Percentiles rank a stretch among this genome's conserved stretches.
Conservation (phyloP, 169 alveolate genomes). For the Plasmodium cynomolgi region DNA sequence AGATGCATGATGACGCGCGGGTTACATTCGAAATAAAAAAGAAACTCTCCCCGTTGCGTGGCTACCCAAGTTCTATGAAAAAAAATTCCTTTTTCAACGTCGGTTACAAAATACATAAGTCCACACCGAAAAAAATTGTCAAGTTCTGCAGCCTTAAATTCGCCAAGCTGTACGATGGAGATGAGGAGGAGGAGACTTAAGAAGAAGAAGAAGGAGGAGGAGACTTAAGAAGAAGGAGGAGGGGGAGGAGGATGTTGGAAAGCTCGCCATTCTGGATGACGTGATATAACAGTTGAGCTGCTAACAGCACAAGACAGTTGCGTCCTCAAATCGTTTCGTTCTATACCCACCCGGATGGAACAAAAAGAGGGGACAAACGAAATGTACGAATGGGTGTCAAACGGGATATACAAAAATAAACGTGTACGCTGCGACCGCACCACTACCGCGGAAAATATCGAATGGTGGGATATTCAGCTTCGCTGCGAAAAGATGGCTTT, state of each 20-base stretch:
- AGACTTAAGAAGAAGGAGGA: neutral
- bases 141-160: constrained; percentile 5
- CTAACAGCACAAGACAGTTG: neutral
- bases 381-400: neutral
- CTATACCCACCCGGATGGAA: neutral
- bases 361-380: neutral
- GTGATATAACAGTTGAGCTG: neutral
- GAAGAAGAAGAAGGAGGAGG: too few relatives aligned
- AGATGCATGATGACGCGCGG: neutral
- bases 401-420: neutral
- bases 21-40: neutral
- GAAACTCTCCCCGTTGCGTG: neutral
- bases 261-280: neutral
- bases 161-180: neutral
- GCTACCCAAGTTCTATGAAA: neutral
- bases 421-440: neutral
- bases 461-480: neutral
- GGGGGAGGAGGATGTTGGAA: neutral
- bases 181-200: constrained; percentile 13
- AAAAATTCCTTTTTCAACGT: constrained; percentile 6
- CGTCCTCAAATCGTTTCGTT: neutral
- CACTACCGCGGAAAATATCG: neutral
- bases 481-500: neutral
- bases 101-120: constrained; percentile 9
- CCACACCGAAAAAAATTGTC: neutral